phyloP scores from a whole-genome alignment of 345 rosid species.

The Citrus maxima region DNA sequence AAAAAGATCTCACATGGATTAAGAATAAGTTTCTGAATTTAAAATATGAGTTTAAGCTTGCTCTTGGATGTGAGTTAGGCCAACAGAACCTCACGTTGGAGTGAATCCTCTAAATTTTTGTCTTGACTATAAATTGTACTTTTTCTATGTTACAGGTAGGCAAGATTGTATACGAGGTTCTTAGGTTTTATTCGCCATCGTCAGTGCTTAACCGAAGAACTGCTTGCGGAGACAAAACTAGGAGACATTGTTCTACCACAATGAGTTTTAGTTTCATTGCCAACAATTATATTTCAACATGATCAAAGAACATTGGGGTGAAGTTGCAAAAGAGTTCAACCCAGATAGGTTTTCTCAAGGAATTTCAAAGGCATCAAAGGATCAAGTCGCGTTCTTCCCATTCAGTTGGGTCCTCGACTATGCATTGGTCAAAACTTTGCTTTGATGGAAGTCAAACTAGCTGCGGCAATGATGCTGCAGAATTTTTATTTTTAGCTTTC shows the following conservation, averaged over 20 bases:
- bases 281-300: conserved; percentile 30
- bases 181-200: conserved; percentile 48
- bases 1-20: too few relatives aligned
- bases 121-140: too few relatives aligned
- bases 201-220: conserved; percentile 10
- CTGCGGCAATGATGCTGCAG: conserved; percentile 41
- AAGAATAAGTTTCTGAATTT: too few relatives aligned
- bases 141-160: conserved; percentile 22
- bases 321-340: conserved; percentile 55
- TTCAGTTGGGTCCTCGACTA: conserved; percentile 57
- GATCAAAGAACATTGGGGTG: conserved; percentile 48
- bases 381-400: conserved; percentile 41
- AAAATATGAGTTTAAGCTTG: too few relatives aligned
- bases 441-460: conserved; percentile 53
- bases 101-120: too few relatives aligned
- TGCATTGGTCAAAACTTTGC: conserved; percentile 73
- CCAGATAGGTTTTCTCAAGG: conserved; percentile 55
- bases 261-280: conserved; percentile 25
- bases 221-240: conserved; percentile 30
- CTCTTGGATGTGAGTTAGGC: too few relatives aligned
- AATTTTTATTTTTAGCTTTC: conserved; percentile 52
- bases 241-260: conserved; percentile 40
- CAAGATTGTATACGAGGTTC: conserved; percentile 46
- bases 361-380: conserved; percentile 49
- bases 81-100: too few relatives aligned